phyloP scores from a whole-genome alignment of 169 alveolate species.

The Cystoisospora suis region DNA sequence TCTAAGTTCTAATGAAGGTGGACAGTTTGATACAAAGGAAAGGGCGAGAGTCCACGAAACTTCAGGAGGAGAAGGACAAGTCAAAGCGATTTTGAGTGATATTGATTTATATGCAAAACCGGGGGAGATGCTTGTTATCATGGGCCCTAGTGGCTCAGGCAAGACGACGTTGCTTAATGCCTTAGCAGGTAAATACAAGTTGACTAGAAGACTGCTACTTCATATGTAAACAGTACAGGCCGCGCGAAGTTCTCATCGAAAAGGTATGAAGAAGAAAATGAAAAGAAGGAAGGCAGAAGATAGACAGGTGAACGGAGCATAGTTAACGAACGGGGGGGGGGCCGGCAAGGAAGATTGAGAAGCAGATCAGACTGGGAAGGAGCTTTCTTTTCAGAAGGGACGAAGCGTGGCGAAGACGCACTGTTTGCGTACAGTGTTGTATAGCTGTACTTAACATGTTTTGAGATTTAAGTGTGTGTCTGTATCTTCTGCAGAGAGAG shows the following conservation, averaged over 20 bases:
- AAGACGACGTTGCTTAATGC: slow-evolving; percentile 90
- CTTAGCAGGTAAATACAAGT: slow-evolving; percentile 73
- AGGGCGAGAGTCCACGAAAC: not conserved
- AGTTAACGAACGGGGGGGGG: too few species aligned
- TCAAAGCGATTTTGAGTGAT: slow-evolving; percentile 31
- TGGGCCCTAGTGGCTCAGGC: slow-evolving; percentile 91
- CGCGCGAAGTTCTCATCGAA: not conserved
- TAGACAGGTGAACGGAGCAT: too few species aligned
- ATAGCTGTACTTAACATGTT: not conserved
- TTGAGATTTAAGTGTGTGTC: not conserved
- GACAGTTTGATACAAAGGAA: not conserved
- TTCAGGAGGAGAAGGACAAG: not conserved
- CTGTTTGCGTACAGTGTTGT: too few species aligned
- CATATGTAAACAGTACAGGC: too few species aligned
- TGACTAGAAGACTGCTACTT: not conserved
- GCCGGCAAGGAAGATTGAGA: too few species aligned
- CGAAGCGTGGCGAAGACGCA: too few species aligned
- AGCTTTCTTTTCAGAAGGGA: too few species aligned
- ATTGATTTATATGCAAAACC: slow-evolving; percentile 46
- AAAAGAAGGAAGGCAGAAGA: not conserved
- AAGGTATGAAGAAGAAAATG: not conserved
- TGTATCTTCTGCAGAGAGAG: not conserved
- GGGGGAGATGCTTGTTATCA: slow-evolving; percentile 70
- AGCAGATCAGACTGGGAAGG: too few species aligned
- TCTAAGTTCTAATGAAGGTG: not conserved